Base-by-base conservation (phyloP, 192 early-diverging fungal genomes). In the Coemansia sp. region DNA sequence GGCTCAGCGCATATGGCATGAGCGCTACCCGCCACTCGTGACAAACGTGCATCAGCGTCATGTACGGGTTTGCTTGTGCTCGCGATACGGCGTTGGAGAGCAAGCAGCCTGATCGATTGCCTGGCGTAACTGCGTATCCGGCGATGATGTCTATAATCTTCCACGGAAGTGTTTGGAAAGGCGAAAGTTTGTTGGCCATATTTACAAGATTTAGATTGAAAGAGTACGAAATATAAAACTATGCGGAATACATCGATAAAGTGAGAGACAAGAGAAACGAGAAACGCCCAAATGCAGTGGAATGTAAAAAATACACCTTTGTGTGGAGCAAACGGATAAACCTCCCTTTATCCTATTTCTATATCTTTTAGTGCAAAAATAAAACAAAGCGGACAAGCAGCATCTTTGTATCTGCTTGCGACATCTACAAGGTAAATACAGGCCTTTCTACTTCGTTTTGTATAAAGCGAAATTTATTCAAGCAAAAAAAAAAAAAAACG, bases 111-210 rank as follows among this genome's bases (percentile, higher is more conserved):
- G 22, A 42, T 33, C 57, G 60, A 3, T 46, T 20, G 4, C 42
- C 15, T 14, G 8, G 36, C 8, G 14, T 43, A 8, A 56, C 42
- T 13, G 49, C 43, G 32, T 62, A 69, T 1, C n/a, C 29, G 5
- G 50, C 34, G 6, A 69, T 69, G 15, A 60, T 48, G 60, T 69
- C 60, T 11, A 69, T 57, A 23, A 62, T 38, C 42, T 62, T 62
- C 67, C 61, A 62, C 4, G 59, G 59, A 38, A 69, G 50, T 7
- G 32, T 46, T 23, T 69, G 67, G 14, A 33, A 53, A 5, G 54
- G 33, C 9, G 65, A 45, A 9, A 25, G 20, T 20, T 53, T 38
- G 19, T 38, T 33, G 8, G 13, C 13, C 40, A 52, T 41, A 45
- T 46, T 65, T 52, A 52, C 10, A 20, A 10, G 23, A 8, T 10